Base-by-base conservation (phyloP, 192 early-diverging fungal genomes). In the Pilaira anomala region DNA sequence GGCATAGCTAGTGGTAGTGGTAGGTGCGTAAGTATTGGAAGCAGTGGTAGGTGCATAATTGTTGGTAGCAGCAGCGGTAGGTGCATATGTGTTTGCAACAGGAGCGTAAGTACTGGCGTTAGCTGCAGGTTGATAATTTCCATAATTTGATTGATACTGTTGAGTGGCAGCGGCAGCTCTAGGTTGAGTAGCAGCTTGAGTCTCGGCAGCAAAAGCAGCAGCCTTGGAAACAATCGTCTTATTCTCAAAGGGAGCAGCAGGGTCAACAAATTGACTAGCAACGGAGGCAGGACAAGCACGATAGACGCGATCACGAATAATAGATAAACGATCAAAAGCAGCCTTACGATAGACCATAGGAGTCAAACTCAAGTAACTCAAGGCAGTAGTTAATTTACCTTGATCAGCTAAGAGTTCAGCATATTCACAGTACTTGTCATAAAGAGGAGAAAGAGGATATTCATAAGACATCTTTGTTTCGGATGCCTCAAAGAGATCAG, bases 371-470 rank as follows among this genome's bases (percentile, higher is more conserved):
- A 96, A 74, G 58, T 89, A 91, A 57, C 85, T 83, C 65, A 86
- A 83, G 1, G 95, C 94, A 62, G 86, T 82, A 29, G 78, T 78
- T 19, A 88, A 41, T 65, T 88, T 80, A 40, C 95, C 95, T 62
- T 95, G 91, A n/a, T 73, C 67, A 2, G 86, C 84, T 44, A 91
- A 74, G 14, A 86, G 66, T 54, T 86, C 76, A 7, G 93, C 91
- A 77, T 98, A 99, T 60, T 97, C 92, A 33, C 85, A 79, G 62
- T 94, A 97, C 45, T 84, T 82, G 61, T 91, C 83, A 66, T 97
- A 98, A 30, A 99, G 77, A 29, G 75, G 72, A 7, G 59, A 70
- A 25, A 73, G 59, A 46, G 53, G 50, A 36, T 55, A 67, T 8
- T 56, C 30, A 16, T 57, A 54, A 0, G 71, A 42, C 9, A 22